phyloP scores from a whole-genome alignment of 176 grass and related monocot species.

The Leersia perrieri region DNA sequence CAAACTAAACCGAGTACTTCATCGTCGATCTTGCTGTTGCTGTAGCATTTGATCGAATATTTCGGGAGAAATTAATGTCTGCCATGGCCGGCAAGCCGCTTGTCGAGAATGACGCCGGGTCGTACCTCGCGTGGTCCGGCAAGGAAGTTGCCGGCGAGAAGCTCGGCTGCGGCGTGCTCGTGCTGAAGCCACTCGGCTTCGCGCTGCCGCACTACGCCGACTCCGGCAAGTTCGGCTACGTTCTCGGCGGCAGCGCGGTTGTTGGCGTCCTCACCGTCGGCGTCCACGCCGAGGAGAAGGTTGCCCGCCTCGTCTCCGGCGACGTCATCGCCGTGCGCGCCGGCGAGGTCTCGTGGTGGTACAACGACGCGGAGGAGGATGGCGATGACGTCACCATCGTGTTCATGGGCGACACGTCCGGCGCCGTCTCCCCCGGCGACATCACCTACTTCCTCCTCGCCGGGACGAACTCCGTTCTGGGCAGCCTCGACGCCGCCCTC shows the following conservation, averaged over 20 bases:
- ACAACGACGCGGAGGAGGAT: background rate
- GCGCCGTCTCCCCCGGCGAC: background rate
- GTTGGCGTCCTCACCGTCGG: background rate
- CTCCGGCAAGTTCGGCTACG: slow-evolving; percentile 24
- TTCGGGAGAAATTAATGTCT: background rate
- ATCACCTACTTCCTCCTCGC: slow-evolving; percentile 37
- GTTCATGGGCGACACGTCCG: slow-evolving; percentile 27
- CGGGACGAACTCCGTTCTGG: background rate
- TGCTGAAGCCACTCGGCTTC: slow-evolving; percentile 22
- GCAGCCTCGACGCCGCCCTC: background rate
- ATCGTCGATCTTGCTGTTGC: background rate
- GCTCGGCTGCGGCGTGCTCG: slow-evolving; percentile 23
- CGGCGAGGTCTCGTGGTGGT: slow-evolving; percentile 42
- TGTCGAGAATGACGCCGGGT: slow-evolving; percentile 9
- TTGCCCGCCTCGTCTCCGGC: slow-evolving; percentile 4
- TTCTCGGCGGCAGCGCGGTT: slow-evolving; percentile 29
- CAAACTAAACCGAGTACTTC: background rate
- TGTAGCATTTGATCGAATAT: background rate
- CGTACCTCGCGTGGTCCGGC: slow-evolving; percentile 34
- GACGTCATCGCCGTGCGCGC: slow-evolving; percentile 20
- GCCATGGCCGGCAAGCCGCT: slow-evolving; percentile 13
- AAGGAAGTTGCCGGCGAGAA: slow-evolving; percentile 5
- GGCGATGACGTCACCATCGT: background rate
- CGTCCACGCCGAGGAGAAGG: background rate
- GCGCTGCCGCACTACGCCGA: slow-evolving; percentile 34